A percentile compares a stretch with the other conserved stretches of the same genome.
Conservation (phyloP, 495 filamentous ascomycete genomes). For the Aspergillus cavernicola region DNA sequence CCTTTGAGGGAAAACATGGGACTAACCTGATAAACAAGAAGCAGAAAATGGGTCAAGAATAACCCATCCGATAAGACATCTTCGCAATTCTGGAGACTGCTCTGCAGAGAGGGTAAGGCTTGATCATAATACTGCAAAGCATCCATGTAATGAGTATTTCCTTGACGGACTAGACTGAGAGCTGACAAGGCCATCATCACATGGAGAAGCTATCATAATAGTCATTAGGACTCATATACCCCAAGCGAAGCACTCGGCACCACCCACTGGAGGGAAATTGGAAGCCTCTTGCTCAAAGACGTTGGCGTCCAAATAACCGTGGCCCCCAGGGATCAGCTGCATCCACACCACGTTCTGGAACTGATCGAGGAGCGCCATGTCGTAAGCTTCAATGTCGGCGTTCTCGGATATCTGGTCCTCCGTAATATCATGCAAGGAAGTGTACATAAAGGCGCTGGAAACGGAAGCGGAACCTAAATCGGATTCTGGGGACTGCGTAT, state of each 20-base stretch:
- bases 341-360: conserved; percentile 43
- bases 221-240: conserved; percentile 14
- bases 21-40: conserved; percentile 55
- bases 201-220: conserved; percentile 46
- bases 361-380: conserved; percentile 38
- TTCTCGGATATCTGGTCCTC: conserved; percentile 8
- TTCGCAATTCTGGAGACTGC: conserved; percentile 38
- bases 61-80: conserved; percentile 55
- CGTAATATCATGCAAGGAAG: conserved; percentile 7
- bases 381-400: conserved; percentile 25
- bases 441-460: conserved; percentile 9
- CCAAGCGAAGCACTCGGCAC: conserved; percentile 9
- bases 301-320: conserved; percentile 35
- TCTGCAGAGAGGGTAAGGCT: conserved; percentile 47
- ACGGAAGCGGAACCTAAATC: conserved; percentile 16
- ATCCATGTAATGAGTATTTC: conserved; percentile 41
- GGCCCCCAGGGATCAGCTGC: conserved; percentile 28
- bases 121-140: conserved; percentile 56
- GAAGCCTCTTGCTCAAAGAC: conserved; percentile 48
- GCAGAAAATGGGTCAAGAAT: conserved; percentile 58
- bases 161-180: conserved; percentile 50
- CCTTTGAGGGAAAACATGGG: neutral
- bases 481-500: conserved; percentile 35
- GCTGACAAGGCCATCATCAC: conserved; percentile 60
- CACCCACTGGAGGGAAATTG: conserved; percentile 49